Evolutionary conservation across 768 basidiomycete genomes (phyloP).

Genomic region (Cystoderma amianthinum): DNA sequence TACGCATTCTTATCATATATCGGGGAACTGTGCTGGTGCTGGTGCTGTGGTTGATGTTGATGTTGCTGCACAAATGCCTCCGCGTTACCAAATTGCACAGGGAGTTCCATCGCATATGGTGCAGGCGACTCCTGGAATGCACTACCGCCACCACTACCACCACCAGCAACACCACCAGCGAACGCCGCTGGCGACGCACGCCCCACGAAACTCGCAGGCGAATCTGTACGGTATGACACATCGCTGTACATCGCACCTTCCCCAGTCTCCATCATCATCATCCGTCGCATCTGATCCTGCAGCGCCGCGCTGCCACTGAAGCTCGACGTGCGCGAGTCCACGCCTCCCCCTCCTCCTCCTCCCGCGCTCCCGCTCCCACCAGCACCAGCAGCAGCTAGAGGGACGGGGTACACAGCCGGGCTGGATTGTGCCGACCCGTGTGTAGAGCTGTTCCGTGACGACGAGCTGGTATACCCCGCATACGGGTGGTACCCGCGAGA

Average conservation of each 20-base stretch:
- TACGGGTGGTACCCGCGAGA: too few relatives aligned
- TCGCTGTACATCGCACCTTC: too few relatives aligned
- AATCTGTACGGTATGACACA: too few relatives aligned
- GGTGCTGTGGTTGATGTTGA: constrained; percentile 1
- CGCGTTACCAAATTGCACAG: constrained; percentile 13
- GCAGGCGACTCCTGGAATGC: constrained; percentile 33
- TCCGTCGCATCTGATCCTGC: constrained; percentile 39
- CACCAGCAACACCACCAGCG: background rate
- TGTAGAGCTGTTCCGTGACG: constrained; percentile 19
- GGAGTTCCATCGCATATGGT: constrained; percentile 28
- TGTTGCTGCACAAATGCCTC: background rate
- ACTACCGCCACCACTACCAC: constrained; percentile 28
- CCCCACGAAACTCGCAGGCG: background rate
- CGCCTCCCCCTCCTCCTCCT: constrained; percentile 13
- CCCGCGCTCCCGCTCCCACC: constrained; percentile 17
- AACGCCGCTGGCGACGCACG: background rate
- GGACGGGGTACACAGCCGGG: too few relatives aligned
- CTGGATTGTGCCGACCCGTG: constrained; percentile 39
- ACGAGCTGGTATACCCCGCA: too few relatives aligned
- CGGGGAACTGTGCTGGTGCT: background rate
- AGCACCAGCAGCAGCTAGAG: constrained; percentile 26
- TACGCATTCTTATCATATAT: too few relatives aligned
- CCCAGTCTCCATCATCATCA: too few relatives aligned
- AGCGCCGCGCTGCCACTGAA: constrained; percentile 27
- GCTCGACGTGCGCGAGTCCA: constrained; percentile 34